Base-by-base conservation (phyloP, 1,139 yeast species). In the Candida sp. region DNA sequence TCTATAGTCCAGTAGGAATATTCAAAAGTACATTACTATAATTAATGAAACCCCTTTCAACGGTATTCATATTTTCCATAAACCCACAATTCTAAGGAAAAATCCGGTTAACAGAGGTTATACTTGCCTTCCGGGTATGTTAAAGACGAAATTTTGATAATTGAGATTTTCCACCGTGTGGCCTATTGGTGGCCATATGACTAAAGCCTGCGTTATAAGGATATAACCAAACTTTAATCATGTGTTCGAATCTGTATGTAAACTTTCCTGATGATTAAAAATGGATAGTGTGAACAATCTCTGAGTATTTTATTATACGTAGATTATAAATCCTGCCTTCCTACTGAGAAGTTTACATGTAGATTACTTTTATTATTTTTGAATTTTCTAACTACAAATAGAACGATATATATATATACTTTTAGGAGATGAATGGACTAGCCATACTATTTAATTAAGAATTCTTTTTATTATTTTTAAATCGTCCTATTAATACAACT, bases 251-350 rank as follows among this genome's bases (percentile, higher is more conserved):
- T 51, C 61, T 53, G 47, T 45, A 40, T 40, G 41, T 45, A 45
- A 55, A 56, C 58, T 54, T 55, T 32, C 42, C 59, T 73, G 77
- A 72, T 71, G 77, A 72, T 54, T 54, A 68, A 70, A 27, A 61
- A 72, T 57, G 77, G 77, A 72, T 37, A 37, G 39, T 73, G 77
- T 73, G 78, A 73, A 73, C 78, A 73, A 73, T 73, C 77, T 72
- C 78, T 73, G 77, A 73, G 76, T 66, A 55, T 48, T 60, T 73
- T 53, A 49, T 56, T 52, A 43, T 55, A 56, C 74, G 53, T 70
- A 57, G 78, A 73, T 73, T 73, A 73, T 58, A 69, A 66, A 70
- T 60, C 75, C 77, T 72, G 77, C 77, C 77, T 73, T 73, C 77
- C 78, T 73, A 71, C 77, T 73, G 77, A 72, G 38, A 50, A 50